Percentiles rank a stretch among this genome's conserved stretches.
Evolutionary conservation across 768 basidiomycete species (phyloP).

Genomic region (Mycena belliarum): DNA sequence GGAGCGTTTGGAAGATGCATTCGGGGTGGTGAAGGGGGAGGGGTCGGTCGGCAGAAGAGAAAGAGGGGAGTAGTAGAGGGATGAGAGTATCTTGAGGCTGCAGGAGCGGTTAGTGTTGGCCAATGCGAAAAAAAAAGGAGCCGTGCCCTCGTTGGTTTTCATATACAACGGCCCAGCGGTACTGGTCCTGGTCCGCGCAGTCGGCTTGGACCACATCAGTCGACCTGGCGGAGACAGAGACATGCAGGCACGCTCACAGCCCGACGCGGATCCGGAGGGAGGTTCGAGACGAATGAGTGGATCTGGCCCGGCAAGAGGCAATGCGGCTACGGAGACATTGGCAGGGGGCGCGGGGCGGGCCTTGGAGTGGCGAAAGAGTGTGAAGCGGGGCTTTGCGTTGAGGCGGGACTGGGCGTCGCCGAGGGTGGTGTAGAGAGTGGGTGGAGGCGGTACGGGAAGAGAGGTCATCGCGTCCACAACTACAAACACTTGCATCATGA

Average conservation of each 20-base stretch:
- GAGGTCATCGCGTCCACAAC: too few relatives aligned
- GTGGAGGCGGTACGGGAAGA: background rate
- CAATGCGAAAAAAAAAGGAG: background rate
- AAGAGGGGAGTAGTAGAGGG: conserved; percentile 67
- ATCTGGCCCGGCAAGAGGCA: conserved; percentile 13
- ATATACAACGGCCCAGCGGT: conserved; percentile 77
- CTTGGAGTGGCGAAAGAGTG: background rate
- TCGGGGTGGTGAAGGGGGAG: conserved; percentile 68
- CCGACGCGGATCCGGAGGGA: background rate
- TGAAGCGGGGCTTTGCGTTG: conserved; percentile 5
- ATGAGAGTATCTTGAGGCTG: conserved; percentile 64
- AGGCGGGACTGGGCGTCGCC: conserved; percentile 7
- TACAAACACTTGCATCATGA: too few relatives aligned
- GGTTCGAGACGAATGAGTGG: conserved; percentile 16
- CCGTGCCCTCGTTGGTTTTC: conserved; percentile 76
- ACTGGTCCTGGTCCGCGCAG: conserved; percentile 48
- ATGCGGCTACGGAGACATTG: conserved; percentile 10
- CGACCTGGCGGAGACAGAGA: conserved; percentile 17
- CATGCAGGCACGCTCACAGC: background rate
- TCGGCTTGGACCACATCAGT: conserved; percentile 30
- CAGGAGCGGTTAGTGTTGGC: background rate
- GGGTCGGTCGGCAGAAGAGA: conserved; percentile 76
- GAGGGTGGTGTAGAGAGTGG: background rate
- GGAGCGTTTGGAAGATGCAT: conserved; percentile 37
- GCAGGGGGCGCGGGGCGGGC: background rate